Percentiles rank a stretch among this genome's conserved stretches.
phyloP scores from a whole-genome alignment of 768 basidiomycete species.

The Rhodotorula diobovata region DNA sequence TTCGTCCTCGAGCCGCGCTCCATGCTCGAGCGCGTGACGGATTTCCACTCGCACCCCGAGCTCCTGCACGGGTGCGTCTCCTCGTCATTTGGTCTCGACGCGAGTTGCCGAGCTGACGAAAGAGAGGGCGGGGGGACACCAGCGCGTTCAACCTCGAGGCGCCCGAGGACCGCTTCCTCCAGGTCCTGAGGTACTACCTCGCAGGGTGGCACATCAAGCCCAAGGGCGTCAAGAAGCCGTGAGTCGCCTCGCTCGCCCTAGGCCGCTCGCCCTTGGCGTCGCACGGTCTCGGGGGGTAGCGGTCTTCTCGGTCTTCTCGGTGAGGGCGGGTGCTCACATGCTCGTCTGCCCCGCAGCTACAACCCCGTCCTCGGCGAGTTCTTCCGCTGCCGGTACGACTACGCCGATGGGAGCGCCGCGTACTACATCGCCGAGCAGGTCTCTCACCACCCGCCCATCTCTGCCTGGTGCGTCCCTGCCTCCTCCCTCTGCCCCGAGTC shows the following conservation, averaged over 20 bases:
- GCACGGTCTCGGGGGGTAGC: no score
- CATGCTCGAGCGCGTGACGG: conserved; percentile 96
- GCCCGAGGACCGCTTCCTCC: conserved; percentile 83
- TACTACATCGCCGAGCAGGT: conserved; percentile 98
- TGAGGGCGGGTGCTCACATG: neutral
- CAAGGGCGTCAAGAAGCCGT: conserved; percentile 98
- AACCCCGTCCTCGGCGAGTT: conserved; percentile 97
- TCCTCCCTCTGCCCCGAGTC: neutral
- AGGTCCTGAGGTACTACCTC: conserved; percentile 88
- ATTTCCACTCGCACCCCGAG: conserved; percentile 99
- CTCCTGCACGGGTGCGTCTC: conserved; percentile 80
- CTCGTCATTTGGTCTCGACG: neutral
- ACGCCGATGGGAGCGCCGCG: conserved; percentile 82
- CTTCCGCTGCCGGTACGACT: conserved; percentile 92
- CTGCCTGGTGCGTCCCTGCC: conserved; percentile 35
- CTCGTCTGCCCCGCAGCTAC: conserved; percentile 56
- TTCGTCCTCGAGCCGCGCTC: conserved; percentile 96
- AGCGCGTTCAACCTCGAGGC: conserved; percentile 76
- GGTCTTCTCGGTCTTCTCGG: no score
- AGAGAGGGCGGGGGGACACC: no score
- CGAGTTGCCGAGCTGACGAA: neutral
- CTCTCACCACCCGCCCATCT: conserved; percentile 85
- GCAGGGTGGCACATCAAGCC: conserved; percentile 99
- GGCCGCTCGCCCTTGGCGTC: no score
- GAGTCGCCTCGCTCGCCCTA: conserved; percentile 45